Base-by-base conservation (phyloP, 2,329 filamentous ascomycete genomes). In the Capronia coronata region DNA sequence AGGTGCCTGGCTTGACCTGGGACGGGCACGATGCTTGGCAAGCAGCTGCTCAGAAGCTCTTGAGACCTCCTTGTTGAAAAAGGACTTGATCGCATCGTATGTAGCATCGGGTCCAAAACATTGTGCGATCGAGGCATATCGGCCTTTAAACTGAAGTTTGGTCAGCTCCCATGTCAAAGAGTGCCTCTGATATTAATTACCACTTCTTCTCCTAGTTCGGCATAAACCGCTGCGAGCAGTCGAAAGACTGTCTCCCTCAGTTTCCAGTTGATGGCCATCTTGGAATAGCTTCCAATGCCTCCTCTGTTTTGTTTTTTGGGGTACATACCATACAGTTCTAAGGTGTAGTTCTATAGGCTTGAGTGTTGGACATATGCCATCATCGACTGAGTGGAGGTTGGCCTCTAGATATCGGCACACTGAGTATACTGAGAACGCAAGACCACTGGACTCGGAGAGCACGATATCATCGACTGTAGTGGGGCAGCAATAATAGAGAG, bases 11-110 rank as follows among this genome's bases (percentile, higher is more conserved):
- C 46, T 32, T 14, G 49, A 45, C n/a, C 32, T 35, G 30, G 27
- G 48, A 27, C 43, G 44, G 18, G 29, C 21, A 13, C 41, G 44
- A 18, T 46, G 37, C 25, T 49, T 30, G 18, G 29, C 13, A 23
- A 39, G 44, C 2, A 54, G 42, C n/a, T 49, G 35, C 9, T 49
- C 44, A 13, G 54, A 44, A n/a, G 41, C 42, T 32, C 32, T 46
- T 2, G 50, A 39, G n/a, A 56, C 32, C 18, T 56, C 50, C 23
- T 54, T 56, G 13, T 44, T 46, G 34, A 56, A 53, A 22, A 56
- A 53, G 10, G 47, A 44, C n/a, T 54, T 53, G 38, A 56, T 49
- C 10, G 51, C 34, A 19, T 49, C 48, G 23, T 47, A 43, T 2
- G 51, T 48, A 6, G 48, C 54, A 14, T 54, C 54, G 10, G 45